These are phyloP conservation scores for Lactarius akahatsu DNA, from an alignment of 768 basidiomycete species.

Conservation along the genomic window DNA sequence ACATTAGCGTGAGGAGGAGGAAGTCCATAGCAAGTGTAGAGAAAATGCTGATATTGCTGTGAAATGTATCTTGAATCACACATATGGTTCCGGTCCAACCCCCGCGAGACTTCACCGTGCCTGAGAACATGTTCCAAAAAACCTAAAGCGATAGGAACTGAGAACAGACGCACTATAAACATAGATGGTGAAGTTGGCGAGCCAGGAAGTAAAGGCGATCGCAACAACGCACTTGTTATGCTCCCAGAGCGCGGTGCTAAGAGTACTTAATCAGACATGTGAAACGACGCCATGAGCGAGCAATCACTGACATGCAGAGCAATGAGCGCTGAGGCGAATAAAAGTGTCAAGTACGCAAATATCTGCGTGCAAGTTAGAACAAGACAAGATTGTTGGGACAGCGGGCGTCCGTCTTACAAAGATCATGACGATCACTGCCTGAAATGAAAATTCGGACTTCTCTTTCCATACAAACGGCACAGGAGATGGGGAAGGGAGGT, in stretches of 20 bases:
- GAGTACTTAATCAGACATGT: not conserved
- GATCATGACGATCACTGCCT: not conserved
- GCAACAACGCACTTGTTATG: constrained; percentile 1
- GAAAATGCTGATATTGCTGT: not conserved
- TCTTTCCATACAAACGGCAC: not conserved
- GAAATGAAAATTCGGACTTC: not conserved
- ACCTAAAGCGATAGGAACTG: not conserved
- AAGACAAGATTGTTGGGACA: not conserved
- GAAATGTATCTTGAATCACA: not conserved
- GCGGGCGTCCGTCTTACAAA: constrained; percentile 3
- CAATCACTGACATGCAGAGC: constrained; percentile 15
- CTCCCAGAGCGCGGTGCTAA: constrained; percentile 16
- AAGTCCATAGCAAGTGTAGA: constrained; percentile 7
- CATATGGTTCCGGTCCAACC: not conserved
- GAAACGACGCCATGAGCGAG: not conserved
- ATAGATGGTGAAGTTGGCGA: not conserved
- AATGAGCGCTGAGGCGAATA: constrained; percentile 19
- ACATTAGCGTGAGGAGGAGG: constrained; percentile 2
- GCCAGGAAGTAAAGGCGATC: not conserved
- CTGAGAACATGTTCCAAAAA: not conserved
- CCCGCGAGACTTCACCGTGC: not conserved
- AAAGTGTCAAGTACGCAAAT: constrained; percentile 3
- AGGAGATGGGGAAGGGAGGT: not conserved
- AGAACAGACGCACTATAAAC: constrained; percentile 1
- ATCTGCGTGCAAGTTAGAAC: not conserved